Conservation (phyloP, 495 filamentous ascomycete genomes). For the Darksidea phi region DNA sequence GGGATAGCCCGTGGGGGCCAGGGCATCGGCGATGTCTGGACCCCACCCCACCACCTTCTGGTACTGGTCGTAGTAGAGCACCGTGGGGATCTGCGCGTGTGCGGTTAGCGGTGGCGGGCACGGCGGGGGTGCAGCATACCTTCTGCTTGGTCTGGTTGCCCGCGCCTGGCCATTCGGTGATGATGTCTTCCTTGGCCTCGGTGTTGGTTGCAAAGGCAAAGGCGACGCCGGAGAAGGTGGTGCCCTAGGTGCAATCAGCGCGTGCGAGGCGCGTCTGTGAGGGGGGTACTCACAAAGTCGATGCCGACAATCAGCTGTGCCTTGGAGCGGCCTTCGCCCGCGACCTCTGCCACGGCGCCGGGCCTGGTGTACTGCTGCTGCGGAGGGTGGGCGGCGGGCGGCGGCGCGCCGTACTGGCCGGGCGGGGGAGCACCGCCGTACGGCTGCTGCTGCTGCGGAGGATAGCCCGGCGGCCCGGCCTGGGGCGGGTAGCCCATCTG, state of each 20-base stretch:
- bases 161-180: slow-evolving; percentile 74
- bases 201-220: slow-evolving; percentile 75
- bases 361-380: slow-evolving; percentile 18
- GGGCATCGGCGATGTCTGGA: slow-evolving; percentile 71
- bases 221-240: slow-evolving; percentile 72
- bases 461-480: slow-evolving; percentile 37
- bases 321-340: slow-evolving; percentile 78
- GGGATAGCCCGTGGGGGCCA: slow-evolving; percentile 71
- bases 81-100: slow-evolving; percentile 62
- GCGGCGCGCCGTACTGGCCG: slow-evolving; percentile 18
- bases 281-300: slow-evolving; percentile 65
- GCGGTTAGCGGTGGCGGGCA: background rate
- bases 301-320: slow-evolving; percentile 79
- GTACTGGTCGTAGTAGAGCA: slow-evolving; percentile 74
- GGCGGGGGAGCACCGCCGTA: slow-evolving; percentile 34
- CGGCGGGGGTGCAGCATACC: slow-evolving; percentile 44
- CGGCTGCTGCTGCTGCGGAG: slow-evolving; percentile 29
- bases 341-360: slow-evolving; percentile 70
- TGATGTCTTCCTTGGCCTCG: slow-evolving; percentile 76
- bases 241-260: slow-evolving; percentile 52
- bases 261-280: slow-evolving; percentile 16
- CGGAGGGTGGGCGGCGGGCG: slow-evolving; percentile 20
- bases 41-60: slow-evolving; percentile 77
- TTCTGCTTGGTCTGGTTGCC: slow-evolving; percentile 76
- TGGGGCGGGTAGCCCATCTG: slow-evolving; percentile 34